These are phyloP conservation scores for Hirschfeldia incana DNA, from an alignment of 345 rosid species.

Conservation along the genomic window DNA sequence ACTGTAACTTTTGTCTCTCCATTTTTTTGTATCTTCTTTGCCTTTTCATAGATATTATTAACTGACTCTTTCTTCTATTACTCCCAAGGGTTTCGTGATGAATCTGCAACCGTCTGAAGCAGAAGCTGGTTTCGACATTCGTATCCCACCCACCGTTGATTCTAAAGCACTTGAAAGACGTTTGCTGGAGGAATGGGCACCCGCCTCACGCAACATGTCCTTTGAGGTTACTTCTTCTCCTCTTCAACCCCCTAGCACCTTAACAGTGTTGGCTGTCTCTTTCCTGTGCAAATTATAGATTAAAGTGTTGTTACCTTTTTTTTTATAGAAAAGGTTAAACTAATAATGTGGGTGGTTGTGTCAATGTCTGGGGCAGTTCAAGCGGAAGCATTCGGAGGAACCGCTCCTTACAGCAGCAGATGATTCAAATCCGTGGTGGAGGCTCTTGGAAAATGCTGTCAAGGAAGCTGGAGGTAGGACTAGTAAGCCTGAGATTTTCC, in stretches of 20 bases:
- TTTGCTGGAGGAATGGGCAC: not conserved
- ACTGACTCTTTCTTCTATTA: not conserved
- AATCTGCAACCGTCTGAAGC: not conserved
- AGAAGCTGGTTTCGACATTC: not conserved
- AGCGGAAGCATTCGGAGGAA: not conserved
- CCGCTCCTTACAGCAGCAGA: conserved; percentile 63
- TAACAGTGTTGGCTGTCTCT: not conserved
- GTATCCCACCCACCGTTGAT: not conserved
- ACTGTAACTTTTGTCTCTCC: not conserved
- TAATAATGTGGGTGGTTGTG: too few species aligned
- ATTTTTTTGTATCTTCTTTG: too few species aligned
- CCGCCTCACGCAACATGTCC: not conserved
- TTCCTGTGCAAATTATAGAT: too few species aligned
- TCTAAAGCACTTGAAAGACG: not conserved
- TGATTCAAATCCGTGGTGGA: conserved; percentile 88
- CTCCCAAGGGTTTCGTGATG: not conserved
- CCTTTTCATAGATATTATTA: too few species aligned
- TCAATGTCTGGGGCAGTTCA: too few species aligned
- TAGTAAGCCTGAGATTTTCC: conserved; percentile 81
- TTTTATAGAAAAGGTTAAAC: too few species aligned
- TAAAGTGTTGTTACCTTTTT: too few species aligned
- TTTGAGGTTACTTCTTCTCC: not conserved
- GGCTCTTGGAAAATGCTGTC: conserved; percentile 71
- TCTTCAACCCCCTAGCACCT: not conserved
- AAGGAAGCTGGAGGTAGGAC: conserved; percentile 69